Evolutionary conservation across 106 monocot species (phyloP), one percentile per base, ranked within the genome.

Genomic region (Xerophyta viscosa): DNA sequence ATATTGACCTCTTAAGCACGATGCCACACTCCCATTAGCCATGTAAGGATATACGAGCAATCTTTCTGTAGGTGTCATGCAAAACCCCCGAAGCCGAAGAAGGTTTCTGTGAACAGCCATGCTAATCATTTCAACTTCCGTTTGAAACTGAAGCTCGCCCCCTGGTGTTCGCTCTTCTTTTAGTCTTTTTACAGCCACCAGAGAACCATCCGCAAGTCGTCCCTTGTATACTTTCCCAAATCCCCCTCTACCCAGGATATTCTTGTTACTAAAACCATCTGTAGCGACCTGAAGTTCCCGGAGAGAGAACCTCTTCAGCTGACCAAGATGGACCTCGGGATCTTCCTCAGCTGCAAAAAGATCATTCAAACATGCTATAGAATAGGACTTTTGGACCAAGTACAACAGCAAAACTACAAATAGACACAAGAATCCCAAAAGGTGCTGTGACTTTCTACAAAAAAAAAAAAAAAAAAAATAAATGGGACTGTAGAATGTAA

Each of bases 11-110:
- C 83, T 66, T 57, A 84, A 78, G 28, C 78, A 71, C 41, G 83
- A 84, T 12, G 83, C 83, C 24, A 84, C 83, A 71, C 83, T 84
- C 43, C 83, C 83, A 74, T 84, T 84, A 47, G 78, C 78, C 83
- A 84, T 84, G 63, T 71, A 84, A 1, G 83, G 83, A 65, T 84
- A 84, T 5, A 84, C 83, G 30, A 84, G 83, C 53, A 84, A 48
- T 17, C 83, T 44, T 60, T 84, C 83, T 11, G 83, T 84, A n/a
- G 74, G 83, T 37, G 83, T 84, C 78, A 84, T 78, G 59, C 83
- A 84, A 58, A 84, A 84, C 20, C 83, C 83, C 41, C 74, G 74
- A 59, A 84, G 71, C 0, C 83, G 74, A 24, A 84, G 78, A 14
- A 84, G 67, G 55, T 84, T 84, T 27, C 78, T 59, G 53, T 83